Conservation (phyloP, 2,329 filamentous ascomycete genomes). For the Aspergillus sp. region DNA sequence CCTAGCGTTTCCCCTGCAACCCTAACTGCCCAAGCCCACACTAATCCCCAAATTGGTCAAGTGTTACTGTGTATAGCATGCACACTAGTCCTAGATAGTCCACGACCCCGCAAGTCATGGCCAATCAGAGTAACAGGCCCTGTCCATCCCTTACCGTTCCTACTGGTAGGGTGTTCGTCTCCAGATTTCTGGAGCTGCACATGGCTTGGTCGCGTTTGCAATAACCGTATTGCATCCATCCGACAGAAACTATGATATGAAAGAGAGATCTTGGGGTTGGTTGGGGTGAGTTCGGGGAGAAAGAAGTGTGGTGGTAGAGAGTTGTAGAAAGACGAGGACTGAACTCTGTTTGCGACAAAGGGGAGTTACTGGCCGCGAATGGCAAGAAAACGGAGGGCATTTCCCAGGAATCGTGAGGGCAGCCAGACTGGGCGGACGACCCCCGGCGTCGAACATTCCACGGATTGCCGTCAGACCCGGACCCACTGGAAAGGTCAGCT, state of each 20-base stretch:
- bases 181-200: constrained; percentile 8
- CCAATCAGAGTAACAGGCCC: constrained; percentile 12
- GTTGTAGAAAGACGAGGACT: no score
- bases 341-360: background rate
- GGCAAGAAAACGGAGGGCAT: background rate
- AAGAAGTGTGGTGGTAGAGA: background rate
- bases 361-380: background rate
- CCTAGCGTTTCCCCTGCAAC: constrained; percentile 13
- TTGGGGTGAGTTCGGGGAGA: background rate
- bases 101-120: constrained; percentile 20
- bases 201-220: constrained; percentile 3
- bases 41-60: background rate
- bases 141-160: constrained; percentile 10
- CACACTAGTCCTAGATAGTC: constrained; percentile 3
- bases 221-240: background rate
- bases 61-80: constrained; percentile 8
- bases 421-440: constrained; percentile 1
- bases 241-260: background rate
- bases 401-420: background rate
- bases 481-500: constrained; percentile 22
- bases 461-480: constrained; percentile 20
- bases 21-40: constrained; percentile 7
- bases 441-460: constrained; percentile 24
- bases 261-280: background rate
- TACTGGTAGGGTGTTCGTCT: constrained; percentile 4